Base-by-base conservation (phyloP, 768 basidiomycete genomes). In the Phylloporus rhodoxanthus region DNA sequence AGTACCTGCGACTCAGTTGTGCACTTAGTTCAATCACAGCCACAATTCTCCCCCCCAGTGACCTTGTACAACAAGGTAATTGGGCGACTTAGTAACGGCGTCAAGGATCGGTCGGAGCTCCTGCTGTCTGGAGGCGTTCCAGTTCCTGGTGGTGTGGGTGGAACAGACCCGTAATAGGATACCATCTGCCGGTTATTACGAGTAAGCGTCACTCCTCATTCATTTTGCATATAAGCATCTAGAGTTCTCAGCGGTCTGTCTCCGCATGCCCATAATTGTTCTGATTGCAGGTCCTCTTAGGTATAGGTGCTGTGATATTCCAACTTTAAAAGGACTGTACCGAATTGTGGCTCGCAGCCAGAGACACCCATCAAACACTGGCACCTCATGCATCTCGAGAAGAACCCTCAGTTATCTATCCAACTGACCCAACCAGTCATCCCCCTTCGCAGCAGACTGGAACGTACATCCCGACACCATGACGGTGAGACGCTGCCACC, bases 341-440 rank as follows among this genome's bases (percentile, higher is more conserved):
- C 15, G 10, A 26, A 10, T 13, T 3, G n/a, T 4, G 15, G 5
- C 14, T 20, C 21, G n/a, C 20, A 38, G 34, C 7, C 13, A 13
- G 10, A 13, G 13, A 29, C 2, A 4, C 29, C 29, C 29, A 13
- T 10, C 29, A 11, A 30, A 30, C 29, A 2, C 25, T n/a, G n/a
- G n/a, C 11, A 34, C 21, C 43, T 14, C 54, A 61, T 61, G 54
- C 25, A 29, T 46, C 45, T 47, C n/a, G 54, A 58, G 11, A 77
- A 72, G 48, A 78, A 71, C 58, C 65, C 73, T 14, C 69, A 30
- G 29, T 11, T 82, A 10, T 68, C 71, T 15, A 80, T 90, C 53
- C 74, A 76, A 20, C 73, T 91, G 46, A 82, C 84, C 4, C 87
- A 91, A 61, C 79, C 85, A 3, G 85, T 85, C 44, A 79, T 89